Evolutionary conservation across 2,329 filamentous ascomycete species (phyloP).

Genomic region (Epichloe sp.): DNA sequence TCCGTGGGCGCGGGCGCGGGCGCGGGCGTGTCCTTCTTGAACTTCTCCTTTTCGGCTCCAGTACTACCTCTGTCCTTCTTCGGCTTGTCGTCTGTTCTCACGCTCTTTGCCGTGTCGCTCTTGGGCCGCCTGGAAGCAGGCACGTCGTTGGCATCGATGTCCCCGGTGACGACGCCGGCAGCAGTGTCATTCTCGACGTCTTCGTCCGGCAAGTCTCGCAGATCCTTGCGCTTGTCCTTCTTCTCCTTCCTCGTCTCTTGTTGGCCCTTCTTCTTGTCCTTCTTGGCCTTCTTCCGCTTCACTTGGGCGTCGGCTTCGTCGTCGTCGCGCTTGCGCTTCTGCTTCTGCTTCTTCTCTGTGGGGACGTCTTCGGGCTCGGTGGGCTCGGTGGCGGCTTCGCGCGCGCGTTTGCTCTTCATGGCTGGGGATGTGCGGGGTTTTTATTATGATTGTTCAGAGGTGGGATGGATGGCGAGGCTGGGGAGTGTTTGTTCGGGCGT

Average conservation of each 20-base stretch:
- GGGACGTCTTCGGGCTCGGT: slow-evolving; percentile 15
- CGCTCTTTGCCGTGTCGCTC: slow-evolving; percentile 6
- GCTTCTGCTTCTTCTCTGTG: slow-evolving; percentile 13
- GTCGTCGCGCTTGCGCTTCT: slow-evolving; percentile 22
- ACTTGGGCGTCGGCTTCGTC: slow-evolving; percentile 11
- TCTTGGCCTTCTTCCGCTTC: slow-evolving; percentile 19
- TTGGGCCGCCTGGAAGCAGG: background rate
- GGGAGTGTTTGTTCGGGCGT: no score
- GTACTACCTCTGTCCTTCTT: slow-evolving; percentile 8
- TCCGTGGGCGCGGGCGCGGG: no score
- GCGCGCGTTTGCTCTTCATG: slow-evolving; percentile 28
- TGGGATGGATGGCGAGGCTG: no score
- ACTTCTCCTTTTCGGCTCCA: slow-evolving; percentile 17
- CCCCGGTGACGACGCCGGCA: no score
- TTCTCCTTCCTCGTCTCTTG: slow-evolving; percentile 26
- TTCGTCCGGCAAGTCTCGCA: slow-evolving; percentile 23
- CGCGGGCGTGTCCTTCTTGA: background rate
- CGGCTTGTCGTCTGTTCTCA: background rate
- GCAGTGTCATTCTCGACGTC: slow-evolving; percentile 10
- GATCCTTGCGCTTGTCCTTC: slow-evolving; percentile 27
- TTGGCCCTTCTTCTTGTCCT: slow-evolving; percentile 16
- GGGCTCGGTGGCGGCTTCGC: slow-evolving; percentile 18
- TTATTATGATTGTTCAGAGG: no score
- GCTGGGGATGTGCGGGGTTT: background rate
- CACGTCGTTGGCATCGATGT: no score